phyloP scores from a whole-genome alignment of 2,329 filamentous ascomycete species.

The Tolypocladium amazonense region DNA sequence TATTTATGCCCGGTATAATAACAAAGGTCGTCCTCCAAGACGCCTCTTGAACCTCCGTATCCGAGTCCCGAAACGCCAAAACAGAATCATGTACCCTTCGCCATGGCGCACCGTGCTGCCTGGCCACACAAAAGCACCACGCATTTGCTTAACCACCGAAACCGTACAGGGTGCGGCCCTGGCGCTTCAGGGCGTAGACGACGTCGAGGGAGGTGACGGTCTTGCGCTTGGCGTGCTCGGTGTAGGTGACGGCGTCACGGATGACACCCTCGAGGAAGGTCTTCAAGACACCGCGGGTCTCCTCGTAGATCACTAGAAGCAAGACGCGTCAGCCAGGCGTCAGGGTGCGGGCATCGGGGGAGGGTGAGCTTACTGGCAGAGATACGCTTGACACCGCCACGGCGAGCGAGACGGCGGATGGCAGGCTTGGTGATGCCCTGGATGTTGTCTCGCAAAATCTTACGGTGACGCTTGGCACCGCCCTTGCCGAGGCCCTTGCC shows the following conservation, averaged over 20 bases:
- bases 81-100: slow-evolving; percentile 9
- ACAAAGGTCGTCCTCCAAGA: slow-evolving; percentile 22
- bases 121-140: neutral
- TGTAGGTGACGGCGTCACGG: slow-evolving; percentile 68
- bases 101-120: neutral
- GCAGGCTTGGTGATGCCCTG: slow-evolving; percentile 98
- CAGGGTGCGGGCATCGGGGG: neutral
- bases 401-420: slow-evolving; percentile 94
- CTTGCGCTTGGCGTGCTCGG: slow-evolving; percentile 74
- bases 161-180: slow-evolving; percentile 72
- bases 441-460: slow-evolving; percentile 99
- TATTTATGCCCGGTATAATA: slow-evolving; percentile 5
- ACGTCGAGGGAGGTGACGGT: slow-evolving; percentile 62
- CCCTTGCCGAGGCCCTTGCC: slow-evolving; percentile 98
- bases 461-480: slow-evolving; percentile 96
- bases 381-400: slow-evolving; percentile 99
- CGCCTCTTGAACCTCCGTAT: slow-evolving; percentile 20
- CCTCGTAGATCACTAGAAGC: slow-evolving; percentile 59
- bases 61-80: slow-evolving; percentile 18
- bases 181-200: slow-evolving; percentile 58
- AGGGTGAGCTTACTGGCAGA: slow-evolving; percentile 62
- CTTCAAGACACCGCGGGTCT: slow-evolving; percentile 69
- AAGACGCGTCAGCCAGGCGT: slow-evolving; percentile 3
- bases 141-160: slow-evolving; percentile 63
- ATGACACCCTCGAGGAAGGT: slow-evolving; percentile 70